These are phyloP conservation scores for Rhodotorula sp. DNA, from an alignment of 1,284 basidiomycete genomes.

Conservation along the genomic window DNA sequence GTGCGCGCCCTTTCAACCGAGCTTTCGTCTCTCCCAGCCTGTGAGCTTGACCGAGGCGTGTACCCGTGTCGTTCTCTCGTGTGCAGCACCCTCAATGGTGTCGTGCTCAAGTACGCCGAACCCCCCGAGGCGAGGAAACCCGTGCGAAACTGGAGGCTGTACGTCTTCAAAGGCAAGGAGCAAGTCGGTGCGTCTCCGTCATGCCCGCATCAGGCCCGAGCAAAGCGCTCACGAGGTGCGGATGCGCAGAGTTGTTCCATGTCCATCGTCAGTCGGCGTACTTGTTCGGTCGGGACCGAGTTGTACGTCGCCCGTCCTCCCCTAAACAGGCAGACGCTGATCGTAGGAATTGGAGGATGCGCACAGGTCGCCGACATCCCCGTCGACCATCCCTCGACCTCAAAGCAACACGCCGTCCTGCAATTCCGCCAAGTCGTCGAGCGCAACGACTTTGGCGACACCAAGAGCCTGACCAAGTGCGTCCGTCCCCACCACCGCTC, in stretches of 20 bases:
- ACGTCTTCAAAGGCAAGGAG: slow-evolving; percentile 93
- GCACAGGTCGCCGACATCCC: slow-evolving; percentile 71
- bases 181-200: slow-evolving; percentile 69
- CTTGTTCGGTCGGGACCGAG: slow-evolving; percentile 81
- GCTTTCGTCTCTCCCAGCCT: slow-evolving; percentile 52
- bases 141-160: slow-evolving; percentile 81
- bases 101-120: slow-evolving; percentile 96
- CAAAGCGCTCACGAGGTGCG: not conserved
- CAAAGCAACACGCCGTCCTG: slow-evolving; percentile 96
- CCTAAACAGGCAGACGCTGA: not conserved
- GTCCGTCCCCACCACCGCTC: slow-evolving; percentile 44
- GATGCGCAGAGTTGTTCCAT: slow-evolving; percentile 71
- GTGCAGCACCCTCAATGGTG: slow-evolving; percentile 53
- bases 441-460: slow-evolving; percentile 82
- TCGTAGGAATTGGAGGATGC: not conserved
- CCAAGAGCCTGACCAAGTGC: slow-evolving; percentile 74
- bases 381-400: slow-evolving; percentile 92
- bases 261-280: slow-evolving; percentile 92
- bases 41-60: slow-evolving; percentile 64
- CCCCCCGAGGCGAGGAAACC: slow-evolving; percentile 97
- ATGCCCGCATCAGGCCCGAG: not conserved
- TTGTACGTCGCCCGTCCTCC: slow-evolving; percentile 56
- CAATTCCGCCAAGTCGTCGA: slow-evolving; percentile 85
- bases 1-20: slow-evolving; percentile 4
- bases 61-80: too few species aligned